Conservation (phyloP, 108 stramenopile species). For the Chaetoceros tenuissimus region DNA sequence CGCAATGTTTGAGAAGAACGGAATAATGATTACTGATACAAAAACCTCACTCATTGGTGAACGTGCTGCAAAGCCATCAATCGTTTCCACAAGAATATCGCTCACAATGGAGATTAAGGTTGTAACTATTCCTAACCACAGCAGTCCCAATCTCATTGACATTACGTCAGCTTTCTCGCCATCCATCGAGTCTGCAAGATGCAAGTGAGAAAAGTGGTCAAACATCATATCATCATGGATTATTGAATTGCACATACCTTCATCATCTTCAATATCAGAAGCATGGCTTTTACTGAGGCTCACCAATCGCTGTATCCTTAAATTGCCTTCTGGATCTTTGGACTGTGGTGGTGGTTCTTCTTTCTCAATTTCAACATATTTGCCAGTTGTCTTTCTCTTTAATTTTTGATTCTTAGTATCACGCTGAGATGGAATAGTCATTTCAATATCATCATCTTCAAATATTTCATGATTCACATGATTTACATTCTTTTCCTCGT, state of each 20-base stretch:
- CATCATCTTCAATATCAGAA: constrained; percentile 9
- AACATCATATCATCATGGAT: no score
- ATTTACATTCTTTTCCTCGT: neutral
- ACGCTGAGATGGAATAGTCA: no score
- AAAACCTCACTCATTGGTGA: constrained; percentile 82
- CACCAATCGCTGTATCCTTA: no score
- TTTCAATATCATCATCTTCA: no score
- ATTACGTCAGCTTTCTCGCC: constrained; percentile 38
- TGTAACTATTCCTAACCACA: constrained; percentile 89
- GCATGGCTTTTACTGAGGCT: neutral
- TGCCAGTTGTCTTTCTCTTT: no score
- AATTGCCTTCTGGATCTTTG: no score
- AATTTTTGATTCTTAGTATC: no score
- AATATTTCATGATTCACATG: neutral
- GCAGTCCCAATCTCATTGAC: constrained; percentile 64
- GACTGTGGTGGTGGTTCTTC: no score
- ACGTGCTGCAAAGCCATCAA: constrained; percentile 86
- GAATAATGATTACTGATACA: constrained; percentile 89
- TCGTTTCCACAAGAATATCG: constrained; percentile 89
- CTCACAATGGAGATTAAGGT: constrained; percentile 81
- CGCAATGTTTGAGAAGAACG: constrained; percentile 95
- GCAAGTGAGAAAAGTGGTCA: no score
- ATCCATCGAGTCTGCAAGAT: neutral
- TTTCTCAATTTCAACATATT: no score
- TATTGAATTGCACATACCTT: neutral